Percentiles rank a stretch among this genome's conserved stretches.
Evolutionary conservation across 306 rosid genomes (phyloP).

Genomic region (Crataegus laevigata): DNA sequence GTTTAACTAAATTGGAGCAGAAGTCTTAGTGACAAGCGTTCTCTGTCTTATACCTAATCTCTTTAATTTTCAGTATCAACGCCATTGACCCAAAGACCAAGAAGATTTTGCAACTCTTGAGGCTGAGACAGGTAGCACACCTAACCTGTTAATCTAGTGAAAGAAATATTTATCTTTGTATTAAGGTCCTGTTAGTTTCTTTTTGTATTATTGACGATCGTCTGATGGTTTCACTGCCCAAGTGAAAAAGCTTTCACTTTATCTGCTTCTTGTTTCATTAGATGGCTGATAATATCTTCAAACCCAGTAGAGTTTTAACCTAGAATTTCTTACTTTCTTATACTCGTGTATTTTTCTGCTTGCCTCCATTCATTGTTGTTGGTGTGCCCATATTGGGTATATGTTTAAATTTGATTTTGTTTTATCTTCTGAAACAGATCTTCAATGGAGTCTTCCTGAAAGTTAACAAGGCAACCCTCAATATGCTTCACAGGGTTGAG

Average conservation of each 20-base stretch:
- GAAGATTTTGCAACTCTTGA: constrained; percentile 74
- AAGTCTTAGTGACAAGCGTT: background rate
- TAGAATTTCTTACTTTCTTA: background rate
- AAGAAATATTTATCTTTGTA: background rate
- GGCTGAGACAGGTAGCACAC: constrained; percentile 66
- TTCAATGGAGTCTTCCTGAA: constrained; percentile 87
- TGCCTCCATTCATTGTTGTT: background rate
- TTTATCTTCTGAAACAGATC: constrained; percentile 34
- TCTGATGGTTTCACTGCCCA: background rate
- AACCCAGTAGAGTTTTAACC: background rate
- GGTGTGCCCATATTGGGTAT: background rate
- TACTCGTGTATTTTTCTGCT: background rate
- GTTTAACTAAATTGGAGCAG: too few species aligned
- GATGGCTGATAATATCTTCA: background rate
- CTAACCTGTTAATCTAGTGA: background rate
- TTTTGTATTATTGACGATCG: background rate
- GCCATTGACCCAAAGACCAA: constrained; percentile 85
- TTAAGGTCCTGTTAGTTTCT: background rate
- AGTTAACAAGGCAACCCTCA: constrained; percentile 84
- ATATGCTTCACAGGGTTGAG: constrained; percentile 88
- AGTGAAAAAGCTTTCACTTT: too few species aligned
- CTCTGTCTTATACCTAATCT: background rate
- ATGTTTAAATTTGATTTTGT: background rate
- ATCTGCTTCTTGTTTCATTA: background rate
- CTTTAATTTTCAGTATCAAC: constrained; percentile 52